These are phyloP conservation scores for Boletus subparvulus DNA, from an alignment of 768 basidiomycete genomes.

Conservation along the genomic window DNA sequence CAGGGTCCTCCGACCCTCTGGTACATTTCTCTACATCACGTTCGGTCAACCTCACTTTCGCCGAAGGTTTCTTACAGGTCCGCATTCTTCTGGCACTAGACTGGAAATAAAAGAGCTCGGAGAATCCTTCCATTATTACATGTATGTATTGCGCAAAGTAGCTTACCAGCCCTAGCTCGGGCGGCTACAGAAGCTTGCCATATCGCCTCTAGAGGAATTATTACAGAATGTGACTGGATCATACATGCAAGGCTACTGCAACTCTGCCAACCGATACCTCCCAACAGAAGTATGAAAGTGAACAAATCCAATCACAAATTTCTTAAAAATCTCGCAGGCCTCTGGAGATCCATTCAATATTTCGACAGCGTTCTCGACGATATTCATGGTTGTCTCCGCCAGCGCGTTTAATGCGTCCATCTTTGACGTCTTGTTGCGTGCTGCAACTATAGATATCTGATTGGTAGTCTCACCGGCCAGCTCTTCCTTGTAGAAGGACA, in stretches of 20 bases:
- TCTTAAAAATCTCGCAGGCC: slow-evolving; percentile 3
- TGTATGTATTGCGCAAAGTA: slow-evolving; percentile 59
- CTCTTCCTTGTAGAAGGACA: slow-evolving; percentile 41
- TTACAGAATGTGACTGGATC: background rate
- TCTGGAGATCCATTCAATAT: slow-evolving; percentile 14
- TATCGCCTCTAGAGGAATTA: background rate
- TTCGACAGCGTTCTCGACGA: slow-evolving; percentile 15
- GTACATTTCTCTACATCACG: slow-evolving; percentile 75
- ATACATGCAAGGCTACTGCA: background rate
- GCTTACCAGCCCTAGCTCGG: slow-evolving; percentile 1
- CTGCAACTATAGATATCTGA: slow-evolving; percentile 31
- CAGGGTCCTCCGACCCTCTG: slow-evolving; percentile 63
- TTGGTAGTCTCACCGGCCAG: slow-evolving; percentile 32
- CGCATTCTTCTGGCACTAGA: slow-evolving; percentile 46
- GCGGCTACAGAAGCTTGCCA: background rate
- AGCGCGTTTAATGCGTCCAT: slow-evolving; percentile 23
- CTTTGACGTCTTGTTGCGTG: slow-evolving; percentile 21
- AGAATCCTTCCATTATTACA: slow-evolving; percentile 81
- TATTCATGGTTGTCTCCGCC: slow-evolving; percentile 21
- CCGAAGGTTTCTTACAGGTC: slow-evolving; percentile 54
- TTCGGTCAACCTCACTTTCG: slow-evolving; percentile 92
- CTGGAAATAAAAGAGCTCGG: slow-evolving; percentile 72
- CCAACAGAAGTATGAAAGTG: slow-evolving; percentile 15
- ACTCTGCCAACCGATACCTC: slow-evolving; percentile 19
- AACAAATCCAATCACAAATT: slow-evolving; percentile 13